Percentiles rank a stretch among this genome's conserved stretches.
Conservation (phyloP, 352 stramenopile genomes). For the Aphanomyces cochlioides region DNA sequence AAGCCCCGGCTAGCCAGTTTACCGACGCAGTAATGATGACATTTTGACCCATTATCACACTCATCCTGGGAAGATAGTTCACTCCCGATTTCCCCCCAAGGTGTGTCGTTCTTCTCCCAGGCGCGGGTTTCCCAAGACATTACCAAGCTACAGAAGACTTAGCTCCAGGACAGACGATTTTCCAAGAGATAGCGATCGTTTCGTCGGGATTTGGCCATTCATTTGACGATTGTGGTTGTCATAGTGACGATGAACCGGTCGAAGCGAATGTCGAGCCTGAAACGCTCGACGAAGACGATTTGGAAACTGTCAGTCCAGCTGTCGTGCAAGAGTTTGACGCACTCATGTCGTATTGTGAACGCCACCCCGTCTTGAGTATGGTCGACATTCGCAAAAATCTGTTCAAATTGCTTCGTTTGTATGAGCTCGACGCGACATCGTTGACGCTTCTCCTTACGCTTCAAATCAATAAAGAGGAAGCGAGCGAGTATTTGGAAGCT, state of each 20-base stretch:
- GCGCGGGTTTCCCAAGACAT: constrained; percentile 14
- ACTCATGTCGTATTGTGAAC: constrained; percentile 19
- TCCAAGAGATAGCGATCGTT: constrained; percentile 71
- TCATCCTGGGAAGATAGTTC: too few relatives aligned
- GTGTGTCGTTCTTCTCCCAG: background rate
- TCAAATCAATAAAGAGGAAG: constrained; percentile 28
- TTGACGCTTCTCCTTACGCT: background rate
- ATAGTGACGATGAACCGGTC: background rate
- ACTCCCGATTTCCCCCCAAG: too few relatives aligned
- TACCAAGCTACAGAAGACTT: constrained; percentile 34
- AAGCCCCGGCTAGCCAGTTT: too few relatives aligned
- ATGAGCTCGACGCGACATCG: constrained; percentile 56
- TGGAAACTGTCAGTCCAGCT: constrained; percentile 3
- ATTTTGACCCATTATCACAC: too few relatives aligned
- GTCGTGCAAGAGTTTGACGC: constrained; percentile 16
- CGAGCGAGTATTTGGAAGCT: constrained; percentile 43
- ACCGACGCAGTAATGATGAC: too few relatives aligned
- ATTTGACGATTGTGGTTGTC: background rate
- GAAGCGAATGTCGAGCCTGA: constrained; percentile 3
- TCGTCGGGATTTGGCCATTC: constrained; percentile 25
- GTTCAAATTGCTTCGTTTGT: constrained; percentile 52
- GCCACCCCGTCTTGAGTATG: constrained; percentile 43
- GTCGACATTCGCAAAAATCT: constrained; percentile 59
- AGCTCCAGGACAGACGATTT: constrained; percentile 61
- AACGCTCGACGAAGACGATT: constrained; percentile 21